phyloP scores from a whole-genome alignment of 352 stramenopile genomes.

The Pythium aphanidermatum region DNA sequence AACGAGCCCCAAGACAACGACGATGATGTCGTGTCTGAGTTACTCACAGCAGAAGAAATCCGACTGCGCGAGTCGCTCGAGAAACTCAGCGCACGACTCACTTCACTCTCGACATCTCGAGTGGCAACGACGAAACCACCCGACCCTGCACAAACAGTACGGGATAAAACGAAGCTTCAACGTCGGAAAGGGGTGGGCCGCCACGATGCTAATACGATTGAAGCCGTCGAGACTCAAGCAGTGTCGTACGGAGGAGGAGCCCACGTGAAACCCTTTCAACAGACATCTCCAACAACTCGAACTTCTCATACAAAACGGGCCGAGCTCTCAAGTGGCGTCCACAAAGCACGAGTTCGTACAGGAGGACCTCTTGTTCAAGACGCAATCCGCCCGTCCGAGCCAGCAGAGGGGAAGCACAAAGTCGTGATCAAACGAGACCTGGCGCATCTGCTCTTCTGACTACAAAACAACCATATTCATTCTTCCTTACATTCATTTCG shows the following conservation, averaged over 20 bases:
- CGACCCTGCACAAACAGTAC: slow-evolving; percentile 2
- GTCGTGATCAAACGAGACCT: slow-evolving; percentile 56
- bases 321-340: slow-evolving; percentile 45
- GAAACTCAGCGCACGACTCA: slow-evolving; percentile 38
- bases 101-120: slow-evolving; percentile 7
- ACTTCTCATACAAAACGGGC: slow-evolving; percentile 33
- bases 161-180: not conserved
- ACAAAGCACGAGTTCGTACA: slow-evolving; percentile 44
- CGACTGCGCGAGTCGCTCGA: slow-evolving; percentile 48
- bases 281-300: slow-evolving; percentile 25
- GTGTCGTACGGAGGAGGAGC: slow-evolving; percentile 38
- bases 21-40: slow-evolving; percentile 26
- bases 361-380: slow-evolving; percentile 28
- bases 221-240: slow-evolving; percentile 10
- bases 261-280: slow-evolving; percentile 29
- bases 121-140: not conserved
- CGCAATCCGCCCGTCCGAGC: not conserved
- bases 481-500: too few species aligned
- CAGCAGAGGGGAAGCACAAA: slow-evolving; percentile 42
- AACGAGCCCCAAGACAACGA: slow-evolving; percentile 3
- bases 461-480: too few species aligned
- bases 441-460: slow-evolving; percentile 57
- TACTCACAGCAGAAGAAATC: slow-evolving; percentile 34
- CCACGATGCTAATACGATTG: not conserved
- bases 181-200: too few species aligned